phyloP scores from a whole-genome alignment of 2,329 filamentous ascomycete genomes.

The Endoconidiophora polonica region DNA sequence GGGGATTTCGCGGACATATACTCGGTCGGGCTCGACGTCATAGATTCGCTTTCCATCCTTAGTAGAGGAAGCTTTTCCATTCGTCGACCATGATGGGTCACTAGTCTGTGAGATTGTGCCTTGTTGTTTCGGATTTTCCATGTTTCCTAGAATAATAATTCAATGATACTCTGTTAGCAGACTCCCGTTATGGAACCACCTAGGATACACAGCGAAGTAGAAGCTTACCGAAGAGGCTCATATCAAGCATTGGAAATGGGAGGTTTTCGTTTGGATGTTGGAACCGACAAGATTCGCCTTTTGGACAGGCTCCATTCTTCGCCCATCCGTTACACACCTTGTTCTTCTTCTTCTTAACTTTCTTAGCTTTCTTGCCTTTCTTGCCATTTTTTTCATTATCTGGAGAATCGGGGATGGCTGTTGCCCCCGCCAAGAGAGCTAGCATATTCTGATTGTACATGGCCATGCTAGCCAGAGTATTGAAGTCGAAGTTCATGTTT shows the following conservation, averaged over 20 bases:
- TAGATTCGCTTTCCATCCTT: conserved; percentile 30
- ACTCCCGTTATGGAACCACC: not conserved
- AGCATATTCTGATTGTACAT: conserved; percentile 10
- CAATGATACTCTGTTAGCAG: not conserved
- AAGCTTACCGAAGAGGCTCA: conserved; percentile 9
- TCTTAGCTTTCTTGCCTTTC: conserved; percentile 1
- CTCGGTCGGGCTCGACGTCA: conserved; percentile 46
- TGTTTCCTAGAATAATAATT: not conserved
- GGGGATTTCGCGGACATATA: conserved; percentile 67
- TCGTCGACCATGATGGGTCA: conserved; percentile 21
- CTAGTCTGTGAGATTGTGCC: no score
- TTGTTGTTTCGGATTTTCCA: no score
- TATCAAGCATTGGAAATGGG: not conserved
- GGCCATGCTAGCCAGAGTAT: conserved; percentile 10
- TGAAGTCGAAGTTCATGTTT: conserved; percentile 9
- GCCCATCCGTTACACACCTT: conserved; percentile 9
- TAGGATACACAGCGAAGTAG: not conserved
- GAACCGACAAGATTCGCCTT: conserved; percentile 7
- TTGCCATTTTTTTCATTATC: not conserved
- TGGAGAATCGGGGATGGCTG: not conserved
- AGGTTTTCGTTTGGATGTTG: not conserved
- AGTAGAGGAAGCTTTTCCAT: conserved; percentile 20
- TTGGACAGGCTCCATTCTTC: conserved; percentile 1
- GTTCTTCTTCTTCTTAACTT: conserved; percentile 6
- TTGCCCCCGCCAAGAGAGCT: conserved; percentile 7